Evolutionary conservation across 1,139 yeast genomes (phyloP), one percentile per base, ranked within the genome.

Genomic region (Blastobotrys malaysiensis): DNA sequence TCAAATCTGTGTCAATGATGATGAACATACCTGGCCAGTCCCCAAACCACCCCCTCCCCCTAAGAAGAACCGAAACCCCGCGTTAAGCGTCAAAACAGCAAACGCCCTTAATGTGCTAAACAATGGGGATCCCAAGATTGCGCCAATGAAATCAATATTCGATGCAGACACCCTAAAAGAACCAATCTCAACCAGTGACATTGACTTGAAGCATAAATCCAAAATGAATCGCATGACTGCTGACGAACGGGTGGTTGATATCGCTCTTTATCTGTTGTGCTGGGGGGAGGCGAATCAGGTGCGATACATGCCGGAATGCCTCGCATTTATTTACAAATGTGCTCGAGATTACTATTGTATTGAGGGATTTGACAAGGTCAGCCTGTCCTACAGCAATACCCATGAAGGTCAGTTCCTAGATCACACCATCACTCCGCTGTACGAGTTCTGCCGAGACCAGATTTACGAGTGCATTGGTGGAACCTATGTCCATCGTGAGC

Each of bases 281-380:
- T 89, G 97, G 97, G 95, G 96, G 0, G 97, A 89, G 67, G 90
- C 96, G 0, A 88, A 86, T 63, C 91, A 87, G 63, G 69, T 87
- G 1, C 73, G 96, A 54, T 88, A 86, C 63, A 81, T 88, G 78
- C 96, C 97, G 0, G 97, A 89, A 64, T 87, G 95, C 64, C 67
- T 89, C 18, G 87, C 93, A 56, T 89, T 88, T 63, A 79, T 89
- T 18, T 87, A 80, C 70, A 86, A 88, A 63, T 84, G 95, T 61
- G 86, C 93, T 46, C 77, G 80, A 53, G 96, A 88, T 64, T 79
- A 79, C 61, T 86, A 82, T 66, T 13, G 16, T 43, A 14, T 27
- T 14, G 9, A 24, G 45, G 49, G 24, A 18, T 24, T 22, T 11
- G 52, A 56, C 43, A 48, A 45, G 18, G 4, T 16, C 13, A 16